Evolutionary conservation across 2,329 filamentous ascomycete genomes (phyloP).

Genomic region (Tolypocladium capitatum): DNA sequence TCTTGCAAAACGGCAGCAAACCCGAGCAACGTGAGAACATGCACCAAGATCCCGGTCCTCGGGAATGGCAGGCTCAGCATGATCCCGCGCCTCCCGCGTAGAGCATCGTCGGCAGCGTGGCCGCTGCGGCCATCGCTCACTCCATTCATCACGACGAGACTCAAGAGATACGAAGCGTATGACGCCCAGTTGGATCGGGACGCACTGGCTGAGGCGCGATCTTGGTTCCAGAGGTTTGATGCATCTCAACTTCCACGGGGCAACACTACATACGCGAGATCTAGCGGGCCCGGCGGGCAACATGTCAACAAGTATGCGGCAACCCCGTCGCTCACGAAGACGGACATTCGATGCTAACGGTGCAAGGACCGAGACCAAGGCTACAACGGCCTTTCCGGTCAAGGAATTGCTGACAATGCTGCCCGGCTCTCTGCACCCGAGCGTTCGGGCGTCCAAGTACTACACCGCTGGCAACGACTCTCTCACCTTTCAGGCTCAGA

Average conservation of each 20-base stretch:
- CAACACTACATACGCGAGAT: slow-evolving; percentile 40
- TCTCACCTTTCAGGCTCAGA: slow-evolving; percentile 42
- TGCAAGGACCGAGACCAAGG: slow-evolving; percentile 45
- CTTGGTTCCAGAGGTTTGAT: slow-evolving; percentile 35
- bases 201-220: slow-evolving; percentile 35
- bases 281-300: slow-evolving; percentile 47
- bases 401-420: slow-evolving; percentile 30
- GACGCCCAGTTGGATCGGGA: slow-evolving; percentile 37
- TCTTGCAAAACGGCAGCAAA: too few relatives aligned
- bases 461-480: slow-evolving; percentile 38
- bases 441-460: slow-evolving; percentile 39
- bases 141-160: slow-evolving; percentile 5
- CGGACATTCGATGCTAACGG: slow-evolving; percentile 16
- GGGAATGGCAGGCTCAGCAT: neutral
- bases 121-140: neutral
- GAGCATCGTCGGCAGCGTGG: neutral
- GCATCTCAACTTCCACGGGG: slow-evolving; percentile 33
- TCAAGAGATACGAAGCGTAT: slow-evolving; percentile 31
- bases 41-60: neutral
- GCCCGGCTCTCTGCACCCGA: slow-evolving; percentile 32
- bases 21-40: neutral
- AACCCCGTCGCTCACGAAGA: neutral
- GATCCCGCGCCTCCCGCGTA: neutral
- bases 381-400: slow-evolving; percentile 38
- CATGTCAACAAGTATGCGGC: slow-evolving; percentile 46